These are phyloP conservation scores for Vinca minor DNA, from an alignment of 257 asterid genomes.

Conservation along the genomic window DNA sequence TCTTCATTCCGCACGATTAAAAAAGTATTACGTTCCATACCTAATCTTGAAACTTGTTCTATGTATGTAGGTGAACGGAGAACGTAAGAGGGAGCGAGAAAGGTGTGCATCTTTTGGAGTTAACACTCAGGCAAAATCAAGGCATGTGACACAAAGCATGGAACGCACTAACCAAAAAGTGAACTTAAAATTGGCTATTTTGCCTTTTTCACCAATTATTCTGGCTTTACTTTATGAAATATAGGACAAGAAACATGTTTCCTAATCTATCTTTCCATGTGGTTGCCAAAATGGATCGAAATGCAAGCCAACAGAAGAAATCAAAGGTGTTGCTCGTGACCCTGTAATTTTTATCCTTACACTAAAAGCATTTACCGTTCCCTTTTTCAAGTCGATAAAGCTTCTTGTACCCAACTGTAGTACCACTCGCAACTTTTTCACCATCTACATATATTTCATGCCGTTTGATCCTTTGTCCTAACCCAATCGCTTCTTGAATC, in stretches of 20 bases:
- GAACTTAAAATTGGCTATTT: too few relatives aligned
- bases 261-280: conserved; percentile 8
- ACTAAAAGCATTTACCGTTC: conserved; percentile 32
- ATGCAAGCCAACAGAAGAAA: conserved; percentile 77
- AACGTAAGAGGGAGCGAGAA: too few relatives aligned
- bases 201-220: too few relatives aligned
- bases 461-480: conserved; percentile 62
- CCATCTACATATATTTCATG: conserved; percentile 63
- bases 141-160: too few relatives aligned
- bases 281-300: conserved; percentile 90
- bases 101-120: too few relatives aligned
- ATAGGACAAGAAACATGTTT: neutral
- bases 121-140: too few relatives aligned
- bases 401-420: conserved; percentile 79
- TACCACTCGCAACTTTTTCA: conserved; percentile 39
- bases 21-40: too few relatives aligned
- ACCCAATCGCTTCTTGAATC: conserved; percentile 89
- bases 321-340: conserved; percentile 63
- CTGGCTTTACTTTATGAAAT: too few relatives aligned
- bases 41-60: too few relatives aligned
- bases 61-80: too few relatives aligned
- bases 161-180: too few relatives aligned
- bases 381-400: conserved; percentile 68
- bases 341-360: conserved; percentile 53
- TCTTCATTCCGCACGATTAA: too few relatives aligned